Conservation (phyloP, 2,329 filamentous ascomycete genomes). For the Aureobasidium sp. region DNA sequence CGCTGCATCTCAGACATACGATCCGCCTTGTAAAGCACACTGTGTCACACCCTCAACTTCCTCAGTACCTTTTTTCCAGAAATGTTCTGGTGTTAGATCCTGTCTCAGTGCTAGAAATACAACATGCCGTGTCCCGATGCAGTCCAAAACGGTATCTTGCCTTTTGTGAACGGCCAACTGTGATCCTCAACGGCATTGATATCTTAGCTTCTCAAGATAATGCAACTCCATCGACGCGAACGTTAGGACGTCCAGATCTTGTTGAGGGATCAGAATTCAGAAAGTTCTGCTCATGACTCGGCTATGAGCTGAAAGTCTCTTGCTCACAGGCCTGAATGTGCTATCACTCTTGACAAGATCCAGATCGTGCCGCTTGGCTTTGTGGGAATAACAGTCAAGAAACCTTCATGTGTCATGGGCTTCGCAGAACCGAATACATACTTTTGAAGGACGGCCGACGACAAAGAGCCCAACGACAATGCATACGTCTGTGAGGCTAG, state of each 20-base stretch:
- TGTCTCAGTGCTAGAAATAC: not conserved
- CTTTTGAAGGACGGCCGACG: not conserved
- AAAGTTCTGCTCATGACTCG: no score
- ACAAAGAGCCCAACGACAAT: not conserved
- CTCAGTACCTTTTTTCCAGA: not conserved
- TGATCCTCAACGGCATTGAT: not conserved
- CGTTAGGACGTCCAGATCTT: not conserved
- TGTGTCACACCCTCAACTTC: not conserved
- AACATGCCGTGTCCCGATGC: not conserved
- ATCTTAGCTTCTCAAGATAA: not conserved
- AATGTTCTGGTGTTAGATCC: not conserved
- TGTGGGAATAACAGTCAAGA: not conserved
- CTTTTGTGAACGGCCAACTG: not conserved
- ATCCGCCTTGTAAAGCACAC: not conserved
- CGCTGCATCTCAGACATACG: slow-evolving; percentile 7
- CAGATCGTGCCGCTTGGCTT: not conserved
- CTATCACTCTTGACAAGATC: not conserved
- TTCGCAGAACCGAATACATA: not conserved
- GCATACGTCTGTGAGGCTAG: not conserved
- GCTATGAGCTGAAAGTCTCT: not conserved
- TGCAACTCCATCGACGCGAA: not conserved
- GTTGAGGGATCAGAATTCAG: no score
- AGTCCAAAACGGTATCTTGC: not conserved
- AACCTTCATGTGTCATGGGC: slow-evolving; percentile 8
- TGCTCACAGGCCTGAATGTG: not conserved